Base-by-base conservation (phyloP, 176 grass and related monocot species). In the Zea luxurians region DNA sequence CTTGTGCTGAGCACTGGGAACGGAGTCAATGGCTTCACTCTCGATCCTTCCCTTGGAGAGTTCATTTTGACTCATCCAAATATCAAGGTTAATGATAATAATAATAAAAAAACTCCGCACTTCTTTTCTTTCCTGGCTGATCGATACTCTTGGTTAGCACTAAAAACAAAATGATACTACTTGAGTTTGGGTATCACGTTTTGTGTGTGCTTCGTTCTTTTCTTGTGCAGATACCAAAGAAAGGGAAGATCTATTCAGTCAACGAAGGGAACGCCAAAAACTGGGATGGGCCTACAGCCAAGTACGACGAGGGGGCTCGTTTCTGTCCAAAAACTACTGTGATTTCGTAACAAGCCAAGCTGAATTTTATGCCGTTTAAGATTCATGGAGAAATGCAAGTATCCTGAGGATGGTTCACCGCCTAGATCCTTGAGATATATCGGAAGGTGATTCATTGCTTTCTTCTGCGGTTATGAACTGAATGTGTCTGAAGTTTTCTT, bases 391-490 rank as follows among this genome's bases (percentile, higher is more conserved):
- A 96, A 82, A 73, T 99, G 96, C 78, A 99, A 99, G 50, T 99
- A 74, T 37, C 96, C 96, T 6, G 47, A 75, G 20, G 92, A 95
- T 73, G 90, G 92, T 18, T 95, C 84, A 12, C 82, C 96, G 37
- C 86, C 96, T 44, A 99, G 91, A 89, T 99, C 96, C 43, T 62
- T 99, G 64, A 95, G 96, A 99, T 99, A 99, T 8, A 89, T 99
- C 48, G 90, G 96, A 91, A 99, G 96, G 96, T 93, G 48, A 74
- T 35, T 62, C 60, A 35, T 10, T 13, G 60, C 3, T 21, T 38
- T 78, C 16, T 38, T 65, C 35, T 78, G n/a, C 8, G 21, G 3
- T 41, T 66, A 52, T 15, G 46, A 52, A 12, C 10, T 53, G 46
- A 18, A 5, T 37, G n/a, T 52, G 13, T 20, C 27, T 64, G 8